These are phyloP conservation scores for Phytophthora meadii DNA, from an alignment of 352 stramenopile species.

Conservation along the genomic window DNA sequence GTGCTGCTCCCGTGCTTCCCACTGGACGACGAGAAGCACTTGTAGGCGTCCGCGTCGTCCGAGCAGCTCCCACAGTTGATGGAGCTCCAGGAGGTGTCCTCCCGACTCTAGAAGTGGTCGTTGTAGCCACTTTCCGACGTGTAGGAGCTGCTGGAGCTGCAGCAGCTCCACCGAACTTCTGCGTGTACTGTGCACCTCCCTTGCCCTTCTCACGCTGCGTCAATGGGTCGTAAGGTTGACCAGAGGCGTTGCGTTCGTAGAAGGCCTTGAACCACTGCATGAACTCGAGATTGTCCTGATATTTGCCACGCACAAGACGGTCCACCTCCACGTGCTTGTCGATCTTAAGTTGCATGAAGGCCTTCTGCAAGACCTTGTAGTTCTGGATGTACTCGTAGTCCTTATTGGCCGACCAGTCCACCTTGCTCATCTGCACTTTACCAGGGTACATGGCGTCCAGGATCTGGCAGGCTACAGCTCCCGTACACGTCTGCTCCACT, in stretches of 20 bases:
- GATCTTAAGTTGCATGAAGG: slow-evolving; percentile 96
- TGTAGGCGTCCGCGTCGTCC: slow-evolving; percentile 29
- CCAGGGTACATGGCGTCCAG: slow-evolving; percentile 95
- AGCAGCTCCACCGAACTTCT: slow-evolving; percentile 62
- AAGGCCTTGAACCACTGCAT: slow-evolving; percentile 99
- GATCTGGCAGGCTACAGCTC: slow-evolving; percentile 98
- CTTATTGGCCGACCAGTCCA: slow-evolving; percentile 98
- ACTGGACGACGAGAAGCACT: slow-evolving; percentile 40
- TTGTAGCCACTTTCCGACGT: slow-evolving; percentile 50
- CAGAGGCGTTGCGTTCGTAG: slow-evolving; percentile 89
- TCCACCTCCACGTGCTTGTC: slow-evolving; percentile 98
- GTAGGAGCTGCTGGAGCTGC: slow-evolving; percentile 32
- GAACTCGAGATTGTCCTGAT: slow-evolving; percentile 99
- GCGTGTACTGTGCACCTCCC: slow-evolving; percentile 85
- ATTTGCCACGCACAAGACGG: slow-evolving; percentile 98
- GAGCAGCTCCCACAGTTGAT: slow-evolving; percentile 22
- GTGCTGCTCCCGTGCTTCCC: slow-evolving; percentile 21
- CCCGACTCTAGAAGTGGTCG: slow-evolving; percentile 38
- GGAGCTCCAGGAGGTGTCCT: slow-evolving; percentile 61
- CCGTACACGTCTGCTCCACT: slow-evolving; percentile 97
- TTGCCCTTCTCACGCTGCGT: slow-evolving; percentile 94
- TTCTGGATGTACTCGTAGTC: slow-evolving; percentile 99
- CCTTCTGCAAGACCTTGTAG: slow-evolving; percentile 99
- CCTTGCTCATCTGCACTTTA: slow-evolving; percentile 96
- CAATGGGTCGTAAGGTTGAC: slow-evolving; percentile 94